These are phyloP conservation scores for Phytophthora ohioensis DNA, from an alignment of 352 stramenopile species.

Conservation along the genomic window DNA sequence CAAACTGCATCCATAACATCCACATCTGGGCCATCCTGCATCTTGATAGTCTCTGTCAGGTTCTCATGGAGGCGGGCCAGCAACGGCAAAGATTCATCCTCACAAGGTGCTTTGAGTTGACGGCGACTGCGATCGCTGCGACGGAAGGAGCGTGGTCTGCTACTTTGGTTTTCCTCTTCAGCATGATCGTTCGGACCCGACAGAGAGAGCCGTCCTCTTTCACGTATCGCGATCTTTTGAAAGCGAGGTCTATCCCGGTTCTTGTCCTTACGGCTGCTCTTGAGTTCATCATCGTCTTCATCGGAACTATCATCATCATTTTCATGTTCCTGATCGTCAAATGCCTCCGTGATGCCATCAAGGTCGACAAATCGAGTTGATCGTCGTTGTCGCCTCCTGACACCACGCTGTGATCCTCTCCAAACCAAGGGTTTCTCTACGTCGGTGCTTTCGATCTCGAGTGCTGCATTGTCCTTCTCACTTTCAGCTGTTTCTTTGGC, in stretches of 20 bases:
- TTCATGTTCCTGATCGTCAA: conserved; percentile 44
- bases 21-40: conserved; percentile 38
- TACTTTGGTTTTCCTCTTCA: conserved; percentile 4
- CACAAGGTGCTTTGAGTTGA: conserved; percentile 19
- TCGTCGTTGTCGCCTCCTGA: conserved; percentile 16
- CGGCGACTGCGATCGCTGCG: conserved; percentile 25
- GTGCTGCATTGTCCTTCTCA: conserved; percentile 13
- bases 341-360: conserved; percentile 58
- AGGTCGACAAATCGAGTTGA: conserved; percentile 58
- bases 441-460: conserved; percentile 11
- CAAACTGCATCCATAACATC: conserved; percentile 52
- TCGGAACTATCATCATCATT: conserved; percentile 27
- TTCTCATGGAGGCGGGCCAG: conserved; percentile 57
- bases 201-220: conserved; percentile 53
- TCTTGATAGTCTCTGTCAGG: conserved; percentile 65
- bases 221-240: conserved; percentile 52
- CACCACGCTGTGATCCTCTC: conserved; percentile 20
- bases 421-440: conserved; percentile 6
- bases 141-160: conserved; percentile 15
- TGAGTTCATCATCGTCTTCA: conserved; percentile 18
- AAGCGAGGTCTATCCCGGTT: conserved; percentile 32
- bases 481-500: not conserved
- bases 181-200: conserved; percentile 23
- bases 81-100: conserved; percentile 29
- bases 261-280: conserved; percentile 12